phyloP scores from a whole-genome alignment of 768 basidiomycete genomes.

The Phanerochaete carnosa region DNA sequence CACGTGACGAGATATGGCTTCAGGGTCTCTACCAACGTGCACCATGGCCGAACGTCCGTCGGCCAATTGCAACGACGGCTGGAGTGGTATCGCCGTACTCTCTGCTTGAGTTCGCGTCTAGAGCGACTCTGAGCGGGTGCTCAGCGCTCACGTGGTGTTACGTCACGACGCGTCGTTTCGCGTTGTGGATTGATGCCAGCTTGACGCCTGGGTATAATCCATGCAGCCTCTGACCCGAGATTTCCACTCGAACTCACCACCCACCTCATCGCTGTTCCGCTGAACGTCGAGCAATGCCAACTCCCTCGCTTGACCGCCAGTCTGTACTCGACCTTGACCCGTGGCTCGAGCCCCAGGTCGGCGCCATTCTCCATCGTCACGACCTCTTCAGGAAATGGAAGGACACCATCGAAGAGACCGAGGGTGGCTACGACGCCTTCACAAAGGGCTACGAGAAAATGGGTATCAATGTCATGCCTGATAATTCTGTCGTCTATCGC shows the following conservation, averaged over 20 bases:
- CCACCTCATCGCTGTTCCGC: not conserved
- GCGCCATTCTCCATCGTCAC: slow-evolving; percentile 67
- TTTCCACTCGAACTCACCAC: not conserved
- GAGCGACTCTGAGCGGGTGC: not conserved
- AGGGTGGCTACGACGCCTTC: slow-evolving; percentile 82
- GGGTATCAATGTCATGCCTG: slow-evolving; percentile 69
- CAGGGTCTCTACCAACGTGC: no score
- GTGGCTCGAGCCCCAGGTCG: slow-evolving; percentile 72
- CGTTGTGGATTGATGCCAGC: not conserved
- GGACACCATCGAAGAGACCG: slow-evolving; percentile 65
- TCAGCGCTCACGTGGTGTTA: slow-evolving; percentile 5
- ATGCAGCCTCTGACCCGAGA: not conserved
- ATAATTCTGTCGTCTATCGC: slow-evolving; percentile 75
- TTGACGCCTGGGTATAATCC: slow-evolving; percentile 5
- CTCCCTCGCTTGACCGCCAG: slow-evolving; percentile 44
- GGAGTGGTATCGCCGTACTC: no score
- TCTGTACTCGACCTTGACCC: slow-evolving; percentile 61
- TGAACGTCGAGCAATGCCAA: slow-evolving; percentile 9
- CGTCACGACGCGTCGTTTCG: slow-evolving; percentile 14
- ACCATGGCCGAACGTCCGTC: no score
- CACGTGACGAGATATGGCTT: no score
- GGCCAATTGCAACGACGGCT: no score
- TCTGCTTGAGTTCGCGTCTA: no score
- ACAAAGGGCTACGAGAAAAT: slow-evolving; percentile 76
- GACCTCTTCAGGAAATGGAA: slow-evolving; percentile 73